Conservation (phyloP, 202 grass and related monocot genomes). For the Panicum virgatum region DNA sequence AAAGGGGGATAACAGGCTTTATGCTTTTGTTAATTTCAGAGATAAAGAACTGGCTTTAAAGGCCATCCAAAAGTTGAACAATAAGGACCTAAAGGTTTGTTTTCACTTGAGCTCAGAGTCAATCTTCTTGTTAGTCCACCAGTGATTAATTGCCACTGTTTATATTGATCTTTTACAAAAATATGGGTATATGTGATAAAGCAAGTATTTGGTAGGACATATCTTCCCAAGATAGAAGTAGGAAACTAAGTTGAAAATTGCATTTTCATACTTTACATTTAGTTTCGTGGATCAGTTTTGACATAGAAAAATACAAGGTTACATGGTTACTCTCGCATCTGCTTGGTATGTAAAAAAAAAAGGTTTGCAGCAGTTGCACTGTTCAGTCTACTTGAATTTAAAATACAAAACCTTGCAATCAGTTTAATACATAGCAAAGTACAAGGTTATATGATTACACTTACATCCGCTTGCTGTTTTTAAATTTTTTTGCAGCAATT, state of each 20-base stretch:
- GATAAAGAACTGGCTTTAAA: slow-evolving; percentile 64
- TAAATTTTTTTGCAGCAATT: background rate
- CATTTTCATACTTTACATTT: background rate
- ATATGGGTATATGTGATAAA: background rate
- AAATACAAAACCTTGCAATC: background rate
- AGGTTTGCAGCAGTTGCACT: background rate
- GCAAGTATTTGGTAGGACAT: background rate
- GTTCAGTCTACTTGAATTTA: slow-evolving; percentile 7
- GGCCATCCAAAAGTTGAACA: slow-evolving; percentile 73
- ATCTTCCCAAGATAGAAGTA: background rate
- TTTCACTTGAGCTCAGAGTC: slow-evolving; percentile 18
- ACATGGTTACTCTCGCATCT: background rate
- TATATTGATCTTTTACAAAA: background rate
- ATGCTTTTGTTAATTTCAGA: slow-evolving; percentile 87
- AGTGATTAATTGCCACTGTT: background rate
- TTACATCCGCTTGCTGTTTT: background rate
- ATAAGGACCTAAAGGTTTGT: slow-evolving; percentile 72
- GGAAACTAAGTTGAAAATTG: background rate
- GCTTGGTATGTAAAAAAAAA: background rate
- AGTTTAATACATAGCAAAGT: background rate
- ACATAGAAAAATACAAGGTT: background rate
- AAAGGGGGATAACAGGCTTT: slow-evolving; percentile 65
- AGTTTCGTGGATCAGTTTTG: slow-evolving; percentile 8
- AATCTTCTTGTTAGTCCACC: slow-evolving; percentile 20
- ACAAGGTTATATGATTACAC: background rate